A percentile compares a stretch with the other conserved stretches of the same genome.
Conservation (phyloP, 805 yeast genomes). For the Zygosaccharomyces gambellarensis region DNA sequence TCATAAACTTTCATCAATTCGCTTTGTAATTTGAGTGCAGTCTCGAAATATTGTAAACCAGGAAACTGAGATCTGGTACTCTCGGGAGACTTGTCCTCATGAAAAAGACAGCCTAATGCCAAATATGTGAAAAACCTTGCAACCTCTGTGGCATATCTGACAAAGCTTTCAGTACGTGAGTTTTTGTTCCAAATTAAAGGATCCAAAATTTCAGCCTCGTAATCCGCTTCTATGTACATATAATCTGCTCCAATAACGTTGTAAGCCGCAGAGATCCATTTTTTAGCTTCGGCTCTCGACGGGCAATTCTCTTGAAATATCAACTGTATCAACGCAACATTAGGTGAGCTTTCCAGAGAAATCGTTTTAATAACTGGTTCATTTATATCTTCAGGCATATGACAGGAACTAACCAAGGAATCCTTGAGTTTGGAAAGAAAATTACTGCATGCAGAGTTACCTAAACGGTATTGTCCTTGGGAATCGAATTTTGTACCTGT, state of each 20-base stretch:
- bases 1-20: slow-evolving; percentile 14
- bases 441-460: slow-evolving; percentile 17
- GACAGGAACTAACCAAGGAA: slow-evolving; percentile 10
- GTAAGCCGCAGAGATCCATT: slow-evolving; percentile 11
- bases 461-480: slow-evolving; percentile 8
- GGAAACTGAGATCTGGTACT: slow-evolving; percentile 9
- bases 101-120: slow-evolving; percentile 19
- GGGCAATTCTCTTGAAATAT: slow-evolving; percentile 12
- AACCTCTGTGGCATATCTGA: slow-evolving; percentile 13
- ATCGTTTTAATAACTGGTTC: slow-evolving; percentile 5
- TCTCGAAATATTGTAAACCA: slow-evolving; percentile 14
- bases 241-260: slow-evolving; percentile 20
- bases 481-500: neutral
- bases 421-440: slow-evolving; percentile 14
- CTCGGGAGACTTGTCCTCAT: slow-evolving; percentile 7
- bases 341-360: slow-evolving; percentile 9
- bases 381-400: slow-evolving; percentile 1
- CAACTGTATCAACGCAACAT: slow-evolving; percentile 3
- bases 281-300: slow-evolving; percentile 11
- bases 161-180: neutral
- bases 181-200: slow-evolving; percentile 6
- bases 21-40: slow-evolving; percentile 14
- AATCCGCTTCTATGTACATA: slow-evolving; percentile 16
- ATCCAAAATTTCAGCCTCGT: slow-evolving; percentile 7
- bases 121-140: slow-evolving; percentile 16